Evolutionary conservation across 2,329 filamentous ascomycete genomes (phyloP).

Genomic region (Cladorrhinum sp.): DNA sequence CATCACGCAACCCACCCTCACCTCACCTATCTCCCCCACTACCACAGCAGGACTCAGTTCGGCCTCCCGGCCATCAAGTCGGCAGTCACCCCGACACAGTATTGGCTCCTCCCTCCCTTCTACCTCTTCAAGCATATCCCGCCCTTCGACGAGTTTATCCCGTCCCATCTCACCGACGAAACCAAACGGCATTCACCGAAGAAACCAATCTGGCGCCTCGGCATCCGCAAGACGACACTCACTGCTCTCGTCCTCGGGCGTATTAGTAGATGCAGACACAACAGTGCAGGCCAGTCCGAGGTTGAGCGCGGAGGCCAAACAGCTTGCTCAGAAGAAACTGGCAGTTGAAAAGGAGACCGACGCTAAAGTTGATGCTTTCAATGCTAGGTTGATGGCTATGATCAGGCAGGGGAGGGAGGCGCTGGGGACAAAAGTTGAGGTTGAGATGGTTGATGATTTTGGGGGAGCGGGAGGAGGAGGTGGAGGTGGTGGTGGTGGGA

Average conservation of each 20-base stretch:
- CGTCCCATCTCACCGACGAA: constrained; percentile 20
- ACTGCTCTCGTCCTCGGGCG: constrained; percentile 6
- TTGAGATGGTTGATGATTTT: constrained; percentile 64
- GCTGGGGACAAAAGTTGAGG: constrained; percentile 69
- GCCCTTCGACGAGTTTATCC: not conserved
- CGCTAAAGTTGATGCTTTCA: constrained; percentile 74
- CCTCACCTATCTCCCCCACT: constrained; percentile 20
- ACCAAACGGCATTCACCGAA: constrained; percentile 36
- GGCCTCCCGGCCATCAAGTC: constrained; percentile 23
- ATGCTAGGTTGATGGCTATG: constrained; percentile 76
- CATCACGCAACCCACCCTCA: not conserved
- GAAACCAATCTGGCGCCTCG: constrained; percentile 45
- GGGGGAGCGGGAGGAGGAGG: constrained; percentile 50
- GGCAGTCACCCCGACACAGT: constrained; percentile 21
- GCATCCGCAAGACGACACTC: constrained; percentile 29
- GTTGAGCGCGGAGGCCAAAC: constrained; percentile 65
- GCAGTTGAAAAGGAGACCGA: constrained; percentile 77
- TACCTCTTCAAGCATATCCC: no score
- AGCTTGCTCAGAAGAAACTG: constrained; percentile 67
- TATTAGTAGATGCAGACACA: constrained; percentile 20
- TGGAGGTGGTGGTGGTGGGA: constrained; percentile 27
- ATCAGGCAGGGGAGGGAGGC: constrained; percentile 87
- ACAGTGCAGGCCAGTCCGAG: constrained; percentile 43
- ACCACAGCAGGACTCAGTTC: constrained; percentile 6
- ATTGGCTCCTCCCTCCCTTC: constrained; percentile 15